phyloP scores from a whole-genome alignment of 805 yeast genomes.

The Yarrowia sp. region DNA sequence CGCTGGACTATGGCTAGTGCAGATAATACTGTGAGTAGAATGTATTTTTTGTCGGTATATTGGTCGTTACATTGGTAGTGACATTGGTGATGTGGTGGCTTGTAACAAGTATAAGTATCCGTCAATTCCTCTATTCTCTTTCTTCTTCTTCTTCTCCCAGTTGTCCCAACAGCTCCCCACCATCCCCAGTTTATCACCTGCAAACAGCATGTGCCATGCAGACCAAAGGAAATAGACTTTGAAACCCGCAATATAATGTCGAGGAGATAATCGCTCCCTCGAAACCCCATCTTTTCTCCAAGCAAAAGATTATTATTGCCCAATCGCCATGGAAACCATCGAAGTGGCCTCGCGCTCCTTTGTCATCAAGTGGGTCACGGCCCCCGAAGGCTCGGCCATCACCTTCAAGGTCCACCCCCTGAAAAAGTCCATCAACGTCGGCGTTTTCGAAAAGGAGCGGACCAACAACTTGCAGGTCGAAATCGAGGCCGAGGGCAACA shows the following conservation, averaged over 20 bases:
- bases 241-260: slow-evolving; percentile 8
- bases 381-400: slow-evolving; percentile 61
- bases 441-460: not conserved
- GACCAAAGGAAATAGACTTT: not conserved
- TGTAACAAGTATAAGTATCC: too few relatives aligned
- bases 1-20: not conserved
- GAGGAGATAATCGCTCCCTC: not conserved
- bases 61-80: too few relatives aligned
- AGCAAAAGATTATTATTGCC: not conserved
- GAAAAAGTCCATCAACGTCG: slow-evolving; percentile 50
- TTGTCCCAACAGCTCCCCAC: not conserved
- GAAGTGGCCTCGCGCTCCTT: slow-evolving; percentile 88
- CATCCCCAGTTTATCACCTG: slow-evolving; percentile 9
- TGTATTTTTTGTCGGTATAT: too few relatives aligned
- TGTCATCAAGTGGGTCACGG: slow-evolving; percentile 85
- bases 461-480: slow-evolving; percentile 26
- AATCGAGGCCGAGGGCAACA: slow-evolving; percentile 49
- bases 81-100: too few relatives aligned
- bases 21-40: not conserved
- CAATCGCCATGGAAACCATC: slow-evolving; percentile 72
- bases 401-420: slow-evolving; percentile 81
- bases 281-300: not conserved
- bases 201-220: not conserved
- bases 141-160: too few relatives aligned
- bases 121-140: too few relatives aligned